These are phyloP conservation scores for Euclidium syriacum DNA, from an alignment of 345 rosid genomes.

Conservation along the genomic window DNA sequence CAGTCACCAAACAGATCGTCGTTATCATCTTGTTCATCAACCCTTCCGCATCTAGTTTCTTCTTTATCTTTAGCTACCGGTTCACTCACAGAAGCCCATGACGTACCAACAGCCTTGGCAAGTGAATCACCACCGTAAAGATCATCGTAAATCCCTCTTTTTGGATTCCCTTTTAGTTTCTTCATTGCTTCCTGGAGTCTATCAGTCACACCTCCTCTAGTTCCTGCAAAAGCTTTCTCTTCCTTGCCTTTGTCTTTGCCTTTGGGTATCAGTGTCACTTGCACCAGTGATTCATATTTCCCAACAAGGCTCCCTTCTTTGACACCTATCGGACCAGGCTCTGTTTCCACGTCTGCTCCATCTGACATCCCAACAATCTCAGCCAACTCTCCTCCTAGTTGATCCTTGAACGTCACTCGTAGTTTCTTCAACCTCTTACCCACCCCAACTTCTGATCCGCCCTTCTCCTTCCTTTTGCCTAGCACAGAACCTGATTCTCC, in stretches of 20 bases:
- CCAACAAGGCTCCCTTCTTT: constrained; percentile 96
- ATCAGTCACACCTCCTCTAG: constrained; percentile 50
- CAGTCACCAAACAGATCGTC: constrained; percentile 94
- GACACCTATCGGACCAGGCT: constrained; percentile 83
- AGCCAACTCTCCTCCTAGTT: constrained; percentile 81
- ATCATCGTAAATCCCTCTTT: constrained; percentile 61
- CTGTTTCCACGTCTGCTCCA: constrained; percentile 94
- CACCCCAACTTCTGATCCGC: constrained; percentile 53
- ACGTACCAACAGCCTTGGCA: constrained; percentile 64
- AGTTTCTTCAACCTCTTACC: constrained; percentile 53
- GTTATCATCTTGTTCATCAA: constrained; percentile 40
- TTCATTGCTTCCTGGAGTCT: constrained; percentile 66
- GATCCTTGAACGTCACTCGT: constrained; percentile 75
- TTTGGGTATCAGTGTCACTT: constrained; percentile 64
- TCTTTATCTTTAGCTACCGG: constrained; percentile 25
- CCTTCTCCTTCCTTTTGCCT: constrained; percentile 50
- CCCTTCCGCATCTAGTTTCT: constrained; percentile 24
- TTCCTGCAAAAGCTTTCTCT: constrained; percentile 31
- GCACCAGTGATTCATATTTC: constrained; percentile 83
- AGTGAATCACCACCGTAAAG: constrained; percentile 76
- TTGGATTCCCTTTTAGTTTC: constrained; percentile 54
- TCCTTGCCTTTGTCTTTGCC: constrained; percentile 60
- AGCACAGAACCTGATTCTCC: constrained; percentile 26
- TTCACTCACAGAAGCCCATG: constrained; percentile 65
- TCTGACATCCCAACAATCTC: constrained; percentile 92